Evolutionary conservation across 164 flowering plant species (phyloP).

Genomic region (Nymphaea colorata): DNA sequence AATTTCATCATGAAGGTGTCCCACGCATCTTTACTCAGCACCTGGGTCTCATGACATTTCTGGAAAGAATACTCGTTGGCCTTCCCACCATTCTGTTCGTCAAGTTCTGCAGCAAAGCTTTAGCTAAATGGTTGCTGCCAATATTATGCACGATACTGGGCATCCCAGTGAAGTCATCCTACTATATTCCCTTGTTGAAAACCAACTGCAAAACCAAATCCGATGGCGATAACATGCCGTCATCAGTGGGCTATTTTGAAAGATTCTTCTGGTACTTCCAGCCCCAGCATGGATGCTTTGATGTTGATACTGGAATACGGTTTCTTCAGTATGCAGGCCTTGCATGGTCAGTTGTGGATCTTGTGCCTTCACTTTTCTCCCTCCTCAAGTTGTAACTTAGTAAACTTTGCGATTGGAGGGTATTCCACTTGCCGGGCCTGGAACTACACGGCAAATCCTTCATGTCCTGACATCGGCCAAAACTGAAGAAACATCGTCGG

Average conservation of each 20-base stretch:
- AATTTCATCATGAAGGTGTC: slow-evolving; percentile 86
- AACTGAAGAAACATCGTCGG: background rate
- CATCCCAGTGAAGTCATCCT: slow-evolving; percentile 66
- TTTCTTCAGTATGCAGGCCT: slow-evolving; percentile 93
- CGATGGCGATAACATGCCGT: slow-evolving; percentile 14
- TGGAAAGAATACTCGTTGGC: slow-evolving; percentile 67
- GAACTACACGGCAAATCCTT: no score
- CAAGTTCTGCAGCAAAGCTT: slow-evolving; percentile 86
- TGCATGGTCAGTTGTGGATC: slow-evolving; percentile 97
- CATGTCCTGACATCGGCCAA: background rate
- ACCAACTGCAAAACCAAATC: slow-evolving; percentile 21
- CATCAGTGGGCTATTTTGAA: slow-evolving; percentile 1
- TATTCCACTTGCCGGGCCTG: background rate
- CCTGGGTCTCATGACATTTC: slow-evolving; percentile 31
- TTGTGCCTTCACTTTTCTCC: slow-evolving; percentile 71
- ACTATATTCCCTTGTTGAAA: slow-evolving; percentile 52
- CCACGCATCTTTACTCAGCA: slow-evolving; percentile 50
- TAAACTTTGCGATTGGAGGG: background rate
- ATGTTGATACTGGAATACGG: slow-evolving; percentile 93
- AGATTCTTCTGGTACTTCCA: slow-evolving; percentile 18
- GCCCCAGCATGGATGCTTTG: slow-evolving; percentile 39
- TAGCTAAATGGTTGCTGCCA: slow-evolving; percentile 87
- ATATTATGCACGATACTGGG: slow-evolving; percentile 57
- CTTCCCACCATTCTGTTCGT: slow-evolving; percentile 81
- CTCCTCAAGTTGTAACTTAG: slow-evolving; percentile 34